Conservation (phyloP, 495 filamentous ascomycete genomes). For the Lasiosphaeria miniovina region DNA sequence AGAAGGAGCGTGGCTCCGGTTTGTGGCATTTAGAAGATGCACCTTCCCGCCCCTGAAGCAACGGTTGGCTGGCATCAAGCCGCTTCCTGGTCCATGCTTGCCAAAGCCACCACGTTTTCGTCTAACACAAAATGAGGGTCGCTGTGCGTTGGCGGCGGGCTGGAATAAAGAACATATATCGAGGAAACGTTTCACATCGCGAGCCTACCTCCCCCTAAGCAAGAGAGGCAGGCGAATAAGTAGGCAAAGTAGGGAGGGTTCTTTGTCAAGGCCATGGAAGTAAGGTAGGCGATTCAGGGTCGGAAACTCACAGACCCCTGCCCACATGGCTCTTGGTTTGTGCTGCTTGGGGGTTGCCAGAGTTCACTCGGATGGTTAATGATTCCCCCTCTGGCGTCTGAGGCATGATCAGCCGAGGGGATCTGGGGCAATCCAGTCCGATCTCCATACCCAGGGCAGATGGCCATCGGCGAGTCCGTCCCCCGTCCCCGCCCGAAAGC, state of each 20-base stretch:
- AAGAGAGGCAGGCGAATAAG: too few species aligned
- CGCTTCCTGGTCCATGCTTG: constrained; percentile 19
- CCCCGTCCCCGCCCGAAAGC: too few species aligned
- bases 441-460: not conserved
- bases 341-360: not conserved
- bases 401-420: not conserved
- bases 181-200: constrained; percentile 10
- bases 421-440: not conserved
- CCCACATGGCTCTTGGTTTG: not conserved
- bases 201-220: not conserved
- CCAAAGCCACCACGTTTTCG: constrained; percentile 14
- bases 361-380: not conserved
- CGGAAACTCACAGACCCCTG: not conserved
- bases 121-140: constrained; percentile 4
- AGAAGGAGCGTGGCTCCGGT: constrained; percentile 4
- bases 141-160: not conserved
- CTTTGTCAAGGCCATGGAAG: too few species aligned
- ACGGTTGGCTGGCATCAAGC: constrained; percentile 30
- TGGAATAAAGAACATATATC: not conserved
- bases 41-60: constrained; percentile 25
- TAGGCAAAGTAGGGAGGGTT: too few species aligned
- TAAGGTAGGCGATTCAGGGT: too few species aligned
- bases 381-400: not conserved
- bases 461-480: not conserved
- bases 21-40: constrained; percentile 30